phyloP scores from a whole-genome alignment of 768 basidiomycete species.

The Boletus sp. region DNA sequence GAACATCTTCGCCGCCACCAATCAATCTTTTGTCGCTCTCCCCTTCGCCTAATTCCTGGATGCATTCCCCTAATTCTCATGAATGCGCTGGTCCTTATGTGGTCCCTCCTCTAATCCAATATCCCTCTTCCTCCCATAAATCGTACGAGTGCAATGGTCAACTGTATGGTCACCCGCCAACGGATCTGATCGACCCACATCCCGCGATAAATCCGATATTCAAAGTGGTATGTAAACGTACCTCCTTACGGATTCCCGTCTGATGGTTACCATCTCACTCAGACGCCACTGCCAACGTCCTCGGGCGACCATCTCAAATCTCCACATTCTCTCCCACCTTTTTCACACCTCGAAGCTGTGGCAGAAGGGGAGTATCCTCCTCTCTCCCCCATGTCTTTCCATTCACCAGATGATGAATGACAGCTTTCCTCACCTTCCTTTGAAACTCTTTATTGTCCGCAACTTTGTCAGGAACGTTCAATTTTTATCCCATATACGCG shows the following conservation, averaged over 20 bases:
- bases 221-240: conserved; percentile 70
- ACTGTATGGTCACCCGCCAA: conserved; percentile 55
- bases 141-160: conserved; percentile 54
- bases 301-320: conserved; percentile 38
- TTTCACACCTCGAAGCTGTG: conserved; percentile 79
- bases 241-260: not conserved
- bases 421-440: conserved; percentile 16
- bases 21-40: conserved; percentile 73
- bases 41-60: conserved; percentile 59
- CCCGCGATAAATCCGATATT: conserved; percentile 84
- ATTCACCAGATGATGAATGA: conserved; percentile 47
- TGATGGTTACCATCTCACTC: conserved; percentile 8
- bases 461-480: conserved; percentile 23
- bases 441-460: conserved; percentile 21
- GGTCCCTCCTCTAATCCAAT: conserved; percentile 36
- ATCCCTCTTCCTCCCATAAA: conserved; percentile 38
- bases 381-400: conserved; percentile 75
- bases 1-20: conserved; percentile 73
- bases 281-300: conserved; percentile 57
- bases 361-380: conserved; percentile 75
- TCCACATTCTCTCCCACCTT: conserved; percentile 65
- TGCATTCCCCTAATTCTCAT: conserved; percentile 44
- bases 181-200: conserved; percentile 59
- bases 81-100: conserved; percentile 39
- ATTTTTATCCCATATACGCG: conserved; percentile 24